Evolutionary conservation across 192 early-diverging fungal species (phyloP), one percentile per base, ranked within the genome.

Genomic region (Coemansia umbellata): DNA sequence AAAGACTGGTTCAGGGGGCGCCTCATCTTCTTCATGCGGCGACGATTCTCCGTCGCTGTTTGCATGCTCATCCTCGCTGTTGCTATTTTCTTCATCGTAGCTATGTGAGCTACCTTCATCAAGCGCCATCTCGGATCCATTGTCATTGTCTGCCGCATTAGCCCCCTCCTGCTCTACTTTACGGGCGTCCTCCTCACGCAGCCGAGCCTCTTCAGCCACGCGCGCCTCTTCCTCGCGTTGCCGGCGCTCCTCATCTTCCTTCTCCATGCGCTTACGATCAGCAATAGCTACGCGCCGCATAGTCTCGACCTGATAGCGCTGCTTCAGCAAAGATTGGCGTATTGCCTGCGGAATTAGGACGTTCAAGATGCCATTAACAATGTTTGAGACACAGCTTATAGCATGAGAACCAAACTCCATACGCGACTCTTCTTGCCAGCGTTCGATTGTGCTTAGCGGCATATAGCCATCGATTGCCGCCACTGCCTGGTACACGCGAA

Each of bases 351-450:
- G 93, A 8, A 88, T 78, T 21, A 95, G 70, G 9, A 52, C 63
- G 43, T 94, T 87, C 5, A 91, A 50, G 14, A 93, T 50, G 24
- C 79, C 75, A 51, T 87, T 84, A 15, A 71, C 59, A 14, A 90
- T 69, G 22, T 81, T 65, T 2, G 77, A 35, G 1, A 86, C 82
- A 51, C 81, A 87, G 14, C 84, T 83, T n/a, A 67, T 62, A 1
- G 82, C 79, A 7, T 69, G 37, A 18, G 57, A 54, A 18, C 91
- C 88, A 65, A 85, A 90, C 76, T 91, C 75, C 80, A 94, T 81
- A 5, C 83, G 79, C 19, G 84, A 86, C 67, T 94, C 94, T 64
- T 97, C 90, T 24, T 81, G 74, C 92, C 92, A 95, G 4, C 94
- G 79, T 65, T 93, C 88, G 6, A 74, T 58, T 2, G 88, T 90